Percentiles rank a stretch among this genome's conserved stretches.
phyloP scores from a whole-genome alignment of 2,329 filamentous ascomycete species.

The Nakataea oryzae region DNA sequence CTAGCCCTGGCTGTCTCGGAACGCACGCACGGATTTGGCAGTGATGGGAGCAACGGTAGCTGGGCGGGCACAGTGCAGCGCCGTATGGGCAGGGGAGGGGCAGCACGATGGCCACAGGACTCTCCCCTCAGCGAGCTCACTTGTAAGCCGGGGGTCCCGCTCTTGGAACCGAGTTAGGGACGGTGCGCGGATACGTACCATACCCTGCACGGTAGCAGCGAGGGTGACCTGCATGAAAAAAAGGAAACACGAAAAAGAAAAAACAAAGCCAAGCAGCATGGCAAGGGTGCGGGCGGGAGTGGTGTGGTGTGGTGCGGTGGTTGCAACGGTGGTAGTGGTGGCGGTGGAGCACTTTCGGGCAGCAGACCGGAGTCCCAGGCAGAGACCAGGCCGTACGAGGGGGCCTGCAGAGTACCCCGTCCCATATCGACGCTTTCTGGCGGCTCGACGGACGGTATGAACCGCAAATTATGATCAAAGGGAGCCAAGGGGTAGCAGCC shows the following conservation, averaged over 20 bases:
- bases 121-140: not conserved
- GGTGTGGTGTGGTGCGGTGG: not conserved
- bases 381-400: not conserved
- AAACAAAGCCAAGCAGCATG: not conserved
- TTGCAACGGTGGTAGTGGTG: not conserved
- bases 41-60: not conserved
- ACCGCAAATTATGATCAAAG: not conserved
- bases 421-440: not conserved
- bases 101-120: not conserved
- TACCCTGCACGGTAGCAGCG: not conserved
- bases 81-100: not conserved
- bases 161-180: not conserved
- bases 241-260: not conserved
- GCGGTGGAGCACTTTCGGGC: not conserved
- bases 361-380: not conserved
- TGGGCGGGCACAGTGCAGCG: not conserved
- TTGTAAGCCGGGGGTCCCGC: not conserved
- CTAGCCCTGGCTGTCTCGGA: not conserved
- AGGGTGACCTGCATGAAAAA: not conserved
- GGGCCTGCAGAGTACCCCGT: not conserved
- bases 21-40: not conserved
- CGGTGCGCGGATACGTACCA: not conserved
- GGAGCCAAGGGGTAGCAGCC: not conserved
- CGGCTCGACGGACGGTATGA: not conserved
- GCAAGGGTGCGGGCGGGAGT: not conserved